A percentile compares a stretch with the other conserved stretches of the same genome.
Evolutionary conservation across 1,284 basidiomycete genomes (phyloP).

Genomic region (Lignosus rhinocerotis): DNA sequence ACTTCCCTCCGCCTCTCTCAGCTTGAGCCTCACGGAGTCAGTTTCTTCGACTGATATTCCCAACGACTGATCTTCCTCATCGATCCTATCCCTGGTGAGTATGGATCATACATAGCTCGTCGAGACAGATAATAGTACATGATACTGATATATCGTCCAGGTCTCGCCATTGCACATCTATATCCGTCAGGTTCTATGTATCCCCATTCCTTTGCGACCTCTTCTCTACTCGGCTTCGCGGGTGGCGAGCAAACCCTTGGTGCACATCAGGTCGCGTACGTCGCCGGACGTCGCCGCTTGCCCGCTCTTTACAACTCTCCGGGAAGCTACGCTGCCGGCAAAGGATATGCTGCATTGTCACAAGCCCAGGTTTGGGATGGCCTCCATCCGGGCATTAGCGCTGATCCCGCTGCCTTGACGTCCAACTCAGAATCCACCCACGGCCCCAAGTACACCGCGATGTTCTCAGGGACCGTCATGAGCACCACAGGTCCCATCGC

Average conservation of each 20-base stretch:
- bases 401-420: constrained; percentile 11
- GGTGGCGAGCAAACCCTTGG: constrained; percentile 11
- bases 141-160: background rate
- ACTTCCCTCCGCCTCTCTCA: background rate
- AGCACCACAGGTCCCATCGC: constrained; percentile 12
- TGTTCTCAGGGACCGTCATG: constrained; percentile 15
- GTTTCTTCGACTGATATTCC: background rate
- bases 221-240: constrained; percentile 14
- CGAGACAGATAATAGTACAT: background rate
- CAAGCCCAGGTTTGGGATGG: constrained; percentile 20
- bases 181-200: background rate
- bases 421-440: background rate
- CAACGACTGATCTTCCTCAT: no score
- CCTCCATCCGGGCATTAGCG: constrained; percentile 13
- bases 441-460: constrained; percentile 18
- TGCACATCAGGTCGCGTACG: constrained; percentile 6
- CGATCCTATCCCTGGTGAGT: no score
- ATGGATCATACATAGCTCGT: no score
- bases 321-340: constrained; percentile 14
- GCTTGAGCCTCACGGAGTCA: background rate
- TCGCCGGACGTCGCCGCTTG: constrained; percentile 8
- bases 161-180: background rate
- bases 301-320: constrained; percentile 16
- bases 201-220: background rate
- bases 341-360: background rate